Evolutionary conservation across 345 rosid species (phyloP).

Genomic region (Cardamine occulta): DNA sequence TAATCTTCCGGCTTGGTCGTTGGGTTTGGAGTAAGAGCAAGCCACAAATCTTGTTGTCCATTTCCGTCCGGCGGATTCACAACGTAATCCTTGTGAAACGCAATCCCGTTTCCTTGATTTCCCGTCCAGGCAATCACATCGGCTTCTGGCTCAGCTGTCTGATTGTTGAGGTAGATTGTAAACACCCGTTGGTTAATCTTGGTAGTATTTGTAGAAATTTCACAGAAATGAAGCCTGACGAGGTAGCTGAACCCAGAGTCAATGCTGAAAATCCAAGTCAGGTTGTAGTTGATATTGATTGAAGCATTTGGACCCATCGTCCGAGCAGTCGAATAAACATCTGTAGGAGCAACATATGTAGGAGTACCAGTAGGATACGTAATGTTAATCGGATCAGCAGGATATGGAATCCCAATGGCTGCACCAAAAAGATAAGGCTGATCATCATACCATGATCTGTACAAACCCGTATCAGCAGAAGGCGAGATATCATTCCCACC

Average conservation of each 20-base stretch:
- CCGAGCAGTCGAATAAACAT: slow-evolving; percentile 77
- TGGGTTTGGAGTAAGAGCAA: slow-evolving; percentile 64
- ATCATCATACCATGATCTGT: slow-evolving; percentile 81
- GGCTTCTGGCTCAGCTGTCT: slow-evolving; percentile 55
- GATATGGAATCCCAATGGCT: slow-evolving; percentile 52
- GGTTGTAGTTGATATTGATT: slow-evolving; percentile 63
- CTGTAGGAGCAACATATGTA: slow-evolving; percentile 66
- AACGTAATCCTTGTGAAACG: slow-evolving; percentile 57
- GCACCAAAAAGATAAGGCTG: slow-evolving; percentile 70
- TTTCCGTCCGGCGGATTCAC: slow-evolving; percentile 52
- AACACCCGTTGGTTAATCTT: slow-evolving; percentile 70
- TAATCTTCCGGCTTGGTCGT: slow-evolving; percentile 52
- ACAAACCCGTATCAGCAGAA: slow-evolving; percentile 75
- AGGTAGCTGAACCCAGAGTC: slow-evolving; percentile 82
- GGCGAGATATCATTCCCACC: slow-evolving; percentile 91
- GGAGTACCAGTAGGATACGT: slow-evolving; percentile 55
- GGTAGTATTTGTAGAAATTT: slow-evolving; percentile 50
- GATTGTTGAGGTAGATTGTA: slow-evolving; percentile 64
- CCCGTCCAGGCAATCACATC: slow-evolving; percentile 62
- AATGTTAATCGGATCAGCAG: slow-evolving; percentile 55
- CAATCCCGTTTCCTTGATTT: slow-evolving; percentile 46
- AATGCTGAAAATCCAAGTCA: slow-evolving; percentile 82
- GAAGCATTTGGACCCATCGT: slow-evolving; percentile 68
- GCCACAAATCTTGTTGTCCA: slow-evolving; percentile 83
- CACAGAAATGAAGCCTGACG: slow-evolving; percentile 93